These are phyloP conservation scores for Leavenworthia alabamica DNA, from an alignment of 345 rosid genomes.

Conservation along the genomic window DNA sequence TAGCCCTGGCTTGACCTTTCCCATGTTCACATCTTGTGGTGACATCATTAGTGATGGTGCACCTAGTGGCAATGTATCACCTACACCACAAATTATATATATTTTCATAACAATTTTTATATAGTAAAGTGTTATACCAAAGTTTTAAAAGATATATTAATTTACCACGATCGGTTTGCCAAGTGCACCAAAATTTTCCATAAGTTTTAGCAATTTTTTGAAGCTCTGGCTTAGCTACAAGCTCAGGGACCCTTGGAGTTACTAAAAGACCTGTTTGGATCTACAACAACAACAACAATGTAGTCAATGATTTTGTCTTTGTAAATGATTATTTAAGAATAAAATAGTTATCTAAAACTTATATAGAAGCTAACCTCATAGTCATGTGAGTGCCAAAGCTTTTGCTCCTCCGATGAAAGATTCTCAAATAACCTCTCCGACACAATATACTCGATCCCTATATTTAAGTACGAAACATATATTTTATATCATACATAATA, in stretches of 20 bases:
- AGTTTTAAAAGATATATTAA: background rate
- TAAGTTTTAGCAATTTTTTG: conserved; percentile 51
- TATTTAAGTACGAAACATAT: background rate
- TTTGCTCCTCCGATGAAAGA: conserved; percentile 54
- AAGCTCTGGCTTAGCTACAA: conserved; percentile 49
- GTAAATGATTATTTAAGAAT: background rate
- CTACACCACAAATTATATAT: background rate
- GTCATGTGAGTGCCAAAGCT: conserved; percentile 79
- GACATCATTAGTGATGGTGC: conserved; percentile 67
- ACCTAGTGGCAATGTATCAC: conserved; percentile 47
- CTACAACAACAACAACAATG: conserved; percentile 18
- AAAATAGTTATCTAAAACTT: background rate
- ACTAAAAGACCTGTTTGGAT: conserved; percentile 53
- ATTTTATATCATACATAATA: no score
- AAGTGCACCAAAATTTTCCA: conserved; percentile 83
- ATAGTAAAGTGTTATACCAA: background rate
- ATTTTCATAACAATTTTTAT: no score
- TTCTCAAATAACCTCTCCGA: conserved; percentile 51
- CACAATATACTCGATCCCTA: conserved; percentile 66
- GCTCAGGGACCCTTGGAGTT: conserved; percentile 57
- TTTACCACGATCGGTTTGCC: conserved; percentile 69
- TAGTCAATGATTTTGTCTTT: background rate
- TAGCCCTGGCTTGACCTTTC: conserved; percentile 41
- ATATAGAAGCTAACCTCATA: conserved; percentile 41
- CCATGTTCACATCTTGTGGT: conserved; percentile 57